Evolutionary conservation across 2,329 filamentous ascomycete genomes (phyloP), one percentile per base, ranked within the genome.

Genomic region (Neopestalotiopsis sp.): DNA sequence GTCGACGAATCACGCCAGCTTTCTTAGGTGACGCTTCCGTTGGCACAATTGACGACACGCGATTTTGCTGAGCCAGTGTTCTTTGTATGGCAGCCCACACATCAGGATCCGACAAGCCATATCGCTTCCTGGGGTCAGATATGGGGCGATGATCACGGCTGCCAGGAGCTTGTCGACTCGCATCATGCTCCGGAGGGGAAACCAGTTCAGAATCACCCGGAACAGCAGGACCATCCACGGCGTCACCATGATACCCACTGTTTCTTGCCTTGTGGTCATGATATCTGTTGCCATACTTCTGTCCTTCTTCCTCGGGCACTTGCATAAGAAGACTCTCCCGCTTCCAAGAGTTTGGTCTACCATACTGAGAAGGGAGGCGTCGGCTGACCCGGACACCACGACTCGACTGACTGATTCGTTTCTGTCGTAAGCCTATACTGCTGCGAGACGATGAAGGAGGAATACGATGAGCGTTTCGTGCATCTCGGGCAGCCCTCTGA

Each of bases 81-180:
- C 83, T 81, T 24, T 81, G 81, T 57, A 86, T 82, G 4, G 84
- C 81, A 68, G 84, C 81, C 70, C 84, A 81, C 14, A 83, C 79
- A 10, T 78, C 76, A 17, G 81, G 77, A 67, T 85, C 83, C 65
- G 70, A 79, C 72, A 74, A 71, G 38, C 75, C 76, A 63, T 75
- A 75, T 28, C 77, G 76, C 56, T 79, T 80, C 17, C 78, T 74
- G 7, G 70, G 73, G 17, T 64, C 69, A 70, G 10, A 20, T 20
- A n/a, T 30, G 10, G 30, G 12, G 9, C 59, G 30, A 62, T 34
- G 5, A 32, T 7, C 30, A 12, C 6, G 30, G 5, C 14, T 12
- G 3, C 7, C 62, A 1, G 62, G 17, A 12, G 14, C 28, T 62
- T 38, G 59, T n/a, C 57, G 57, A 1, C 40, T 62, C 12, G 5